Percentiles rank a stretch among this genome's conserved stretches.
These are phyloP conservation scores for Saturnispora silvae DNA, from an alignment of 805 yeast genomes.

Conservation along the genomic window DNA sequence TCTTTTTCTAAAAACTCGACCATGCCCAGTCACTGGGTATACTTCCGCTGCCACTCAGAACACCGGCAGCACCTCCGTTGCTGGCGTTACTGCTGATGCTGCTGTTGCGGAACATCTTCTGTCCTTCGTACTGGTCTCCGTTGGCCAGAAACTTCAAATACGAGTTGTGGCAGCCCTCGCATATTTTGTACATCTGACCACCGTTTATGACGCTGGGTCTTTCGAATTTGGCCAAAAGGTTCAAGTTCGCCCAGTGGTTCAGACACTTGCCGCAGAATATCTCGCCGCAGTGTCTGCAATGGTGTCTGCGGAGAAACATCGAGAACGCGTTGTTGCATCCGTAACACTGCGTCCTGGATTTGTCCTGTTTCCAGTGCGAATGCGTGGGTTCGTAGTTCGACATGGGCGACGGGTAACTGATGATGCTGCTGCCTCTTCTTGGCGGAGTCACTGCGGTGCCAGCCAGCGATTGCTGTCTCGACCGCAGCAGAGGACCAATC, in stretches of 20 bases:
- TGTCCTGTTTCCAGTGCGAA: constrained; percentile 42
- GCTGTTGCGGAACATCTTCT: neutral
- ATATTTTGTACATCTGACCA: constrained; percentile 21
- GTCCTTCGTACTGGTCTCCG: constrained; percentile 20
- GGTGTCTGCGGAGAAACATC: constrained; percentile 32
- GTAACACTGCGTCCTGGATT: constrained; percentile 28
- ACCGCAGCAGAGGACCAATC: neutral
- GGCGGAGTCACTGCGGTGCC: neutral
- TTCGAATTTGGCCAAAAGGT: constrained; percentile 28
- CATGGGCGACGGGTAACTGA: neutral
- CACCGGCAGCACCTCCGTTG: neutral
- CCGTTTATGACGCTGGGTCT: constrained; percentile 12
- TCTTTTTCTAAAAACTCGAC: constrained; percentile 5
- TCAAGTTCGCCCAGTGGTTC: constrained; percentile 22
- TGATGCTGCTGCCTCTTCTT: neutral
- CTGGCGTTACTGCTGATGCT: neutral
- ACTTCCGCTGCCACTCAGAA: neutral
- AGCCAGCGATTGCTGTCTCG: neutral
- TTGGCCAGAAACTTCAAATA: constrained; percentile 21
- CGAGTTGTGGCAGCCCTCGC: constrained; percentile 18
- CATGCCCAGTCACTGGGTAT: constrained; percentile 8
- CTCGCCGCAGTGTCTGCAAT: constrained; percentile 42
- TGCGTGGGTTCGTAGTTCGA: constrained; percentile 36
- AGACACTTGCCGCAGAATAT: constrained; percentile 32
- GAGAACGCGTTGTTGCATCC: constrained; percentile 20